Percentiles rank a stretch among this genome's conserved stretches.
phyloP scores from a whole-genome alignment of 1,139 yeast genomes.

The Debaryomyces sp. region DNA sequence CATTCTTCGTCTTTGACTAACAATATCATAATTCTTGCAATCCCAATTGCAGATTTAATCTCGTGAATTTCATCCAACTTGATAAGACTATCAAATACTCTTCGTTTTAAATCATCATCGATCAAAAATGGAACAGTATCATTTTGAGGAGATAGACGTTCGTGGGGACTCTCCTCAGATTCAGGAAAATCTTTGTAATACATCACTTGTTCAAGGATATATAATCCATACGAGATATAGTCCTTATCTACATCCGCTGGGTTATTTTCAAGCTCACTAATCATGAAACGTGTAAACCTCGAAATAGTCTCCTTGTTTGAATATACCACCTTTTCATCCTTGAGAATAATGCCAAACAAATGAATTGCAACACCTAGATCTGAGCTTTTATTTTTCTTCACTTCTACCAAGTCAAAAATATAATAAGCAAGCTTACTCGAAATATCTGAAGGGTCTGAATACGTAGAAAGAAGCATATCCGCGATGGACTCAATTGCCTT shows the following conservation, averaged over 20 bases:
- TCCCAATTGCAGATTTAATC: constrained; percentile 50
- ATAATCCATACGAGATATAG: constrained; percentile 56
- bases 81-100: constrained; percentile 48
- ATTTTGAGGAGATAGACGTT: constrained; percentile 4
- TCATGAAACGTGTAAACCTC: constrained; percentile 41
- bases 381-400: constrained; percentile 13
- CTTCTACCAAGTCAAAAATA: constrained; percentile 13
- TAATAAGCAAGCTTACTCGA: constrained; percentile 16
- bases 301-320: constrained; percentile 19
- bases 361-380: constrained; percentile 44
- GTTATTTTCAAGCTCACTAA: constrained; percentile 29
- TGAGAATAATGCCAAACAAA: constrained; percentile 50
- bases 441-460: constrained; percentile 12
- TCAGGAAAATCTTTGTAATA: constrained; percentile 48
- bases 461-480: constrained; percentile 36
- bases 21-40: constrained; percentile 55
- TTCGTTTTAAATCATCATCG: constrained; percentile 27
- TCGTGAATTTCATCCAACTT: constrained; percentile 40
- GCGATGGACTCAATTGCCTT: constrained; percentile 52
- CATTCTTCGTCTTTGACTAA: constrained; percentile 49
- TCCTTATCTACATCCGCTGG: constrained; percentile 39
- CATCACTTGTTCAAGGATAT: constrained; percentile 51
- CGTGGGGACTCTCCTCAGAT: constrained; percentile 20
- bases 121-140: constrained; percentile 21
- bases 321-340: constrained; percentile 22